phyloP scores from a whole-genome alignment of 2,329 filamentous ascomycete genomes.

The Orbilia ellipsospora region DNA sequence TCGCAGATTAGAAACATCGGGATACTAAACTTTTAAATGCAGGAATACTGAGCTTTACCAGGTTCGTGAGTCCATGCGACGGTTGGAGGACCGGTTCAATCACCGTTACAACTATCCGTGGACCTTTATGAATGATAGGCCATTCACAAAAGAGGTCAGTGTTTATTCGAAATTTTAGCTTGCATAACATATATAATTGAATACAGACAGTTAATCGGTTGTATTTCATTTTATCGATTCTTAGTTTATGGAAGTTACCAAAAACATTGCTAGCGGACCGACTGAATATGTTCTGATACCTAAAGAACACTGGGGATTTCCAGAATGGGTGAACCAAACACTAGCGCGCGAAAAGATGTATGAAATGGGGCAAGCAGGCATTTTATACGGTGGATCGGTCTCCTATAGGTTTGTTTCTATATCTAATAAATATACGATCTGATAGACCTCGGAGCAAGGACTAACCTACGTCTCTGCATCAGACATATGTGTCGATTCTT shows the following conservation, averaged over 20 bases:
- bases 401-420: constrained; percentile 48
- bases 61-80: constrained; percentile 56
- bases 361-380: constrained; percentile 50
- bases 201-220: too few relatives aligned
- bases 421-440: not conserved
- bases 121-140: constrained; percentile 58
- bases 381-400: constrained; percentile 57
- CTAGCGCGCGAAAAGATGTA: constrained; percentile 47
- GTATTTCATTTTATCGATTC: not conserved
- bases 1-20: too few relatives aligned
- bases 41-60: constrained; percentile 55
- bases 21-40: not conserved
- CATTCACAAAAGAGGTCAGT: constrained; percentile 57
- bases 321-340: constrained; percentile 54
- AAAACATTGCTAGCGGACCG: constrained; percentile 56
- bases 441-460: too few relatives aligned
- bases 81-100: constrained; percentile 59
- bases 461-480: not conserved
- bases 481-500: constrained; percentile 55
- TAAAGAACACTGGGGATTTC: constrained; percentile 56
- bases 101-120: constrained; percentile 57
- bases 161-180: too few relatives aligned
- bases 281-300: constrained; percentile 57
- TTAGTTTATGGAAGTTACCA: constrained; percentile 58
- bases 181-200: too few relatives aligned